Conservation (phyloP, 495 filamentous ascomycete genomes). For the Podospora pseudocomata region DNA sequence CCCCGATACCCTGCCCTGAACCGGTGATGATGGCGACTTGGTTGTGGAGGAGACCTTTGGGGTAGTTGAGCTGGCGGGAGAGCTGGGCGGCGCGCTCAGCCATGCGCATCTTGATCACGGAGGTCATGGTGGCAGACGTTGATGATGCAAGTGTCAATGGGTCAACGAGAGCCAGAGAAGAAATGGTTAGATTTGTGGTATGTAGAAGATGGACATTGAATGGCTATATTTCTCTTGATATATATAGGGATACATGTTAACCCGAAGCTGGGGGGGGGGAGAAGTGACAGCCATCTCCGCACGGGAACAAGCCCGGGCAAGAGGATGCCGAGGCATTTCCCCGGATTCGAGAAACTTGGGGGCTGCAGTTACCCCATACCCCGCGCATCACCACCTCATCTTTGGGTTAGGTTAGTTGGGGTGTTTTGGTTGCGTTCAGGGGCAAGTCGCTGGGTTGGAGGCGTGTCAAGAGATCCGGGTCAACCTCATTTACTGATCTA, state of each 20-base stretch:
- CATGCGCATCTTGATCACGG: conserved; percentile 30
- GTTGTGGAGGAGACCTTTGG: conserved; percentile 67
- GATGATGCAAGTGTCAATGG: neutral
- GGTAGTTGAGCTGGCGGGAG: conserved; percentile 73
- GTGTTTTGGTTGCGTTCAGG: neutral
- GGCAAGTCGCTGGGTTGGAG: neutral
- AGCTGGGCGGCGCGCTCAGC: conserved; percentile 62
- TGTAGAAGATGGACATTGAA: neutral
- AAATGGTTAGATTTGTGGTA: neutral
- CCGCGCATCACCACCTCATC: neutral
- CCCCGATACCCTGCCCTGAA: conserved; percentile 84
- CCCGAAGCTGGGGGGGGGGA: neutral
- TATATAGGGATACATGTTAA: neutral
- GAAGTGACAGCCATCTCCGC: neutral
- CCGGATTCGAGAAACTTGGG: neutral
- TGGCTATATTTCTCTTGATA: neutral
- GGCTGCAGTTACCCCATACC: neutral
- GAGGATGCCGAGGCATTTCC: conserved; percentile 14
- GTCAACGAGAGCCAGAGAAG: neutral
- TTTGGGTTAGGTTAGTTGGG: neutral
- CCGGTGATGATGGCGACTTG: conserved; percentile 89
- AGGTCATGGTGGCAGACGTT: neutral
- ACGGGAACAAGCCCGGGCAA: neutral
- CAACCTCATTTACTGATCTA: no score
- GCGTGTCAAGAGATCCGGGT: neutral